These are phyloP conservation scores for Spinellus fusiger DNA, from an alignment of 192 early-diverging fungal genomes.

Conservation along the genomic window DNA sequence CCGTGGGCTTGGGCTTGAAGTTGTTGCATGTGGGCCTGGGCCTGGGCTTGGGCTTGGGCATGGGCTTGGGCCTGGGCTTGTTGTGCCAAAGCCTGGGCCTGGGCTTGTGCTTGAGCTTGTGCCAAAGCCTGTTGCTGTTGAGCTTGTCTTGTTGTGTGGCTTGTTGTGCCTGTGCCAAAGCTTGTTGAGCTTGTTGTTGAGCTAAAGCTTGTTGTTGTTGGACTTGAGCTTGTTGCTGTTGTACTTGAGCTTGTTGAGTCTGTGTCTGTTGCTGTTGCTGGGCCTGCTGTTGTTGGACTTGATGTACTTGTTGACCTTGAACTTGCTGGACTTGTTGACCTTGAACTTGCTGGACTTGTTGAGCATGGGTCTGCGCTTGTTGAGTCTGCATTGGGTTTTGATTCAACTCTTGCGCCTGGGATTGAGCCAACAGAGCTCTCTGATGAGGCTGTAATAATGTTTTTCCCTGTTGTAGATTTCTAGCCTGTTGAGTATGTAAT, in stretches of 20 bases:
- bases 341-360: neutral
- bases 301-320: neutral
- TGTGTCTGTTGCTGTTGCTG: neutral
- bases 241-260: slow-evolving; percentile 8
- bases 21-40: slow-evolving; percentile 5
- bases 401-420: slow-evolving; percentile 13
- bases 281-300: slow-evolving; percentile 1
- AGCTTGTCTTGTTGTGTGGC: too few species aligned
- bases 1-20: neutral
- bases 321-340: slow-evolving; percentile 5
- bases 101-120: slow-evolving; percentile 18
- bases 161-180: slow-evolving; percentile 15
- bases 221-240: neutral
- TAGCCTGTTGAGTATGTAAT: slow-evolving; percentile 15
- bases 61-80: slow-evolving; percentile 3
- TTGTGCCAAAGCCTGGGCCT: slow-evolving; percentile 8
- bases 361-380: slow-evolving; percentile 8
- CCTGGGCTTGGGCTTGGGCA: slow-evolving; percentile 8
- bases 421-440: slow-evolving; percentile 10
- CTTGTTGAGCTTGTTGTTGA: slow-evolving; percentile 3
- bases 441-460: slow-evolving; percentile 5
- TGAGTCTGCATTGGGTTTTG: slow-evolving; percentile 9
- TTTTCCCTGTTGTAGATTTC: slow-evolving; percentile 11
- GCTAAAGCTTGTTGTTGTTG: neutral
- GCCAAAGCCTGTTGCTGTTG: slow-evolving; percentile 20